These are phyloP conservation scores for Cyclotella choctawhatcheeana DNA, from an alignment of 108 stramenopile genomes.

Conservation along the genomic window DNA sequence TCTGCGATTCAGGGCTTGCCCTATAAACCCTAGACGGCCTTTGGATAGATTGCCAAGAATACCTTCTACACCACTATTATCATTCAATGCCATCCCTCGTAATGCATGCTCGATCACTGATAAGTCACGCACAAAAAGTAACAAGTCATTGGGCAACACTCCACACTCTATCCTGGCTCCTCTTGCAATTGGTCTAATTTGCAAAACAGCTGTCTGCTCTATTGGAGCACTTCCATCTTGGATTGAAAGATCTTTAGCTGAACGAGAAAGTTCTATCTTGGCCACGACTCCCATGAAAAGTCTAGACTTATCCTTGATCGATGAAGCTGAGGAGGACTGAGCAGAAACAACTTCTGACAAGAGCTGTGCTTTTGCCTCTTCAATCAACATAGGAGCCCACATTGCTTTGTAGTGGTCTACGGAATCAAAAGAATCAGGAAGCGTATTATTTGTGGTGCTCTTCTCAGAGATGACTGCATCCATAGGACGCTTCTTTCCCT, in stretches of 20 bases:
- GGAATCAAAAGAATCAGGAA: slow-evolving; percentile 57
- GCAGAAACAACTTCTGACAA: slow-evolving; percentile 50
- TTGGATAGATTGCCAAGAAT: slow-evolving; percentile 17
- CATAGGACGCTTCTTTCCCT: slow-evolving; percentile 8
- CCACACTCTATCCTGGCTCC: slow-evolving; percentile 31
- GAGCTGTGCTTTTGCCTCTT: slow-evolving; percentile 58
- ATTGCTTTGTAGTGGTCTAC: slow-evolving; percentile 47
- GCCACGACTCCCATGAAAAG: slow-evolving; percentile 26
- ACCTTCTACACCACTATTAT: not conserved
- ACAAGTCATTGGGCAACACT: slow-evolving; percentile 37
- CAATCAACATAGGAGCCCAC: slow-evolving; percentile 54
- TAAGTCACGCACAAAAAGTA: slow-evolving; percentile 36
- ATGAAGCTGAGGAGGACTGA: slow-evolving; percentile 34
- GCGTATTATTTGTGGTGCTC: not conserved
- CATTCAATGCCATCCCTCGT: slow-evolving; percentile 34
- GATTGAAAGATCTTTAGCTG: slow-evolving; percentile 25
- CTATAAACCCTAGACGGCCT: slow-evolving; percentile 51
- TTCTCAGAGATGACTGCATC: slow-evolving; percentile 13
- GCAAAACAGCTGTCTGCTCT: slow-evolving; percentile 41
- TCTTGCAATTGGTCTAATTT: slow-evolving; percentile 12
- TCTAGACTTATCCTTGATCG: slow-evolving; percentile 23
- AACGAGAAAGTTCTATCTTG: slow-evolving; percentile 35
- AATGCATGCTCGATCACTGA: slow-evolving; percentile 36
- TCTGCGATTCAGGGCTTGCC: slow-evolving; percentile 40
- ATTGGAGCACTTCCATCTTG: slow-evolving; percentile 6